Percentiles rank a stretch among this genome's conserved stretches.
Conservation (phyloP, 2,329 filamentous ascomycete species). For the Emmonsia crescens region DNA sequence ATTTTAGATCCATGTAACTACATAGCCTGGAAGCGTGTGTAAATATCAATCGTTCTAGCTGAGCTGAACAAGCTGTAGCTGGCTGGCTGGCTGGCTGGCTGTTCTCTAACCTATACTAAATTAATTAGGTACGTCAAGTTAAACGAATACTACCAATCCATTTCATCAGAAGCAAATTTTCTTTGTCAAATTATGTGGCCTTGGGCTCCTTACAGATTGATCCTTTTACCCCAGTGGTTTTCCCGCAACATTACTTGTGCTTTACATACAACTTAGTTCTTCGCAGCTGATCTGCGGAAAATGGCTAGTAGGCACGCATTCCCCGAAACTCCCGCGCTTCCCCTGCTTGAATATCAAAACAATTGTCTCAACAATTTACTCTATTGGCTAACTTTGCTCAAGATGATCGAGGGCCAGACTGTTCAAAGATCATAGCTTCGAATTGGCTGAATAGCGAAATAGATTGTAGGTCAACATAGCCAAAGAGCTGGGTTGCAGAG, state of each 20-base stretch:
- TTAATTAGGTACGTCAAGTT: no score
- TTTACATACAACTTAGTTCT: no score
- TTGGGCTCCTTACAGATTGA: not conserved
- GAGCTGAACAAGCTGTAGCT: no score
- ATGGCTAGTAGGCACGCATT: not conserved
- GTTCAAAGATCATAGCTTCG: not conserved
- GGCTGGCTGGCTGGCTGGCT: no score
- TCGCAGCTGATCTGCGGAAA: not conserved
- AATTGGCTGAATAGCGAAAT: not conserved
- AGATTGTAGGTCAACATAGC: not conserved
- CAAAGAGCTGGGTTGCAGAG: slow-evolving; percentile 27
- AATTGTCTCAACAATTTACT: not conserved
- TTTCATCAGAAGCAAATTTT: not conserved
- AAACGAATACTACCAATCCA: not conserved
- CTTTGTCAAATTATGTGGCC: not conserved
- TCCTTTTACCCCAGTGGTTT: not conserved
- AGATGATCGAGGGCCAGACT: not conserved
- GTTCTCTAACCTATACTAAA: not conserved
- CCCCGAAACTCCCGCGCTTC: not conserved
- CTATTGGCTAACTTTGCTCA: not conserved
- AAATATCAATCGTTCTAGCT: no score
- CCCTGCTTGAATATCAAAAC: not conserved
- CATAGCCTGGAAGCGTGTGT: no score
- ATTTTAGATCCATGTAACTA: no score
- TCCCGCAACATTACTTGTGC: not conserved